These are phyloP conservation scores for Otatea glauca DNA, from an alignment of 176 grass and related monocot species.

Conservation along the genomic window DNA sequence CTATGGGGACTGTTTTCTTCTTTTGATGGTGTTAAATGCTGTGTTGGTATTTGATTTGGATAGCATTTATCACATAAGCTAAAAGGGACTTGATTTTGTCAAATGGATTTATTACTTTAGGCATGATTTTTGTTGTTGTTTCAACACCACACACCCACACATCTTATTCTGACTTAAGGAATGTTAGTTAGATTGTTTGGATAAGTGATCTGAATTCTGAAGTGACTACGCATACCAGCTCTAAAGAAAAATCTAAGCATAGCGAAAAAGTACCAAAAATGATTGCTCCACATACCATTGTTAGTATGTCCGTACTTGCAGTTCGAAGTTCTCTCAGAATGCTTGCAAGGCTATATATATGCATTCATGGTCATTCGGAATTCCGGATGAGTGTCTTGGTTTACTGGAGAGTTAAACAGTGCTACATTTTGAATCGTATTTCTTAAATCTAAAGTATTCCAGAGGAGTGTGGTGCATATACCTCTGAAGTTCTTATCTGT, in stretches of 20 bases:
- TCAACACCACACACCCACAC: not conserved
- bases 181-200: not conserved
- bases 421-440: not conserved
- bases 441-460: not conserved
- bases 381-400: slow-evolving; percentile 6
- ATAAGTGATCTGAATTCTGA: not conserved
- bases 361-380: not conserved
- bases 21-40: slow-evolving; percentile 7
- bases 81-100: not conserved
- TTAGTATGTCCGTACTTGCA: not conserved
- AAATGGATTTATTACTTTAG: not conserved
- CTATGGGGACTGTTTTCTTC: not conserved
- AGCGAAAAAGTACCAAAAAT: not conserved
- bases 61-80: not conserved
- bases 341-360: slow-evolving; percentile 7
- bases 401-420: slow-evolving; percentile 29
- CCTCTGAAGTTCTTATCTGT: slow-evolving; percentile 6
- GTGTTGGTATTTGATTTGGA: not conserved
- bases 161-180: not conserved
- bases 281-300: not conserved
- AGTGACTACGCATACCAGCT: not conserved
- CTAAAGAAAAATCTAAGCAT: slow-evolving; percentile 16
- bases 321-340: not conserved
- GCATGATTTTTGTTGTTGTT: slow-evolving; percentile 6
- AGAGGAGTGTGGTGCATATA: slow-evolving; percentile 4